Percentiles rank a stretch among this genome's conserved stretches.
phyloP scores from a whole-genome alignment of 768 basidiomycete genomes.

The Mycena belliarum region DNA sequence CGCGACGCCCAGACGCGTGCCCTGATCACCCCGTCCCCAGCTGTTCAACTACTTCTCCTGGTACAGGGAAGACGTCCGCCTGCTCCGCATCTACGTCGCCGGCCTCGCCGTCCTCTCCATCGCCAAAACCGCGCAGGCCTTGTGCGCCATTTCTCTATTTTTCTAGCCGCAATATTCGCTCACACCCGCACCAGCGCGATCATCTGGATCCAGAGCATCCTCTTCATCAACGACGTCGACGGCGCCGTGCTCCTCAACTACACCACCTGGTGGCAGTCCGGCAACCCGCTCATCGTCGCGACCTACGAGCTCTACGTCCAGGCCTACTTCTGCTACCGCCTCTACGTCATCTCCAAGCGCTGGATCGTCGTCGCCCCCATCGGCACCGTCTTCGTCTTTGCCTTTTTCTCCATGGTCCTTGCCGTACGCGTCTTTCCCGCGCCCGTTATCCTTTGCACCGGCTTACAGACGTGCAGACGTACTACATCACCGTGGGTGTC shows the following conservation, averaged over 20 bases:
- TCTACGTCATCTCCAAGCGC: conserved; percentile 2
- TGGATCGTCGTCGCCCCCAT: neutral
- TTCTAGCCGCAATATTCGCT: neutral
- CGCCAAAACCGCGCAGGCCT: neutral
- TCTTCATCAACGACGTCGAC: neutral
- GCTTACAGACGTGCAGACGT: neutral
- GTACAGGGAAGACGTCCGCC: neutral
- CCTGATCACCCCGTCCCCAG: neutral
- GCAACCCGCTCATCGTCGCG: neutral
- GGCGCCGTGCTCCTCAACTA: conserved; percentile 2
- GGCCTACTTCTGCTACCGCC: conserved; percentile 7
- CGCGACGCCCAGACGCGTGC: no score
- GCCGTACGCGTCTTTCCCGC: neutral
- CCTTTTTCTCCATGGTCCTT: conserved; percentile 1
- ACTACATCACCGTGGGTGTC: conserved; percentile 2
- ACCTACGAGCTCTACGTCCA: conserved; percentile 3
- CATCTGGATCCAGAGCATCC: conserved; percentile 7
- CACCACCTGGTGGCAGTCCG: neutral
- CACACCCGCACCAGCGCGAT: neutral
- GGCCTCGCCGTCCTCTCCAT: neutral
- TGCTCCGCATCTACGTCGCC: neutral
- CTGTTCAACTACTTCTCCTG: conserved; percentile 1
- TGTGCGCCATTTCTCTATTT: neutral
- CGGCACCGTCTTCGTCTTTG: neutral
- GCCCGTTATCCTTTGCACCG: no score